Evolutionary conservation across 495 filamentous ascomycete genomes (phyloP), one percentile per base, ranked within the genome.

Genomic region (Aspergillus diversus): DNA sequence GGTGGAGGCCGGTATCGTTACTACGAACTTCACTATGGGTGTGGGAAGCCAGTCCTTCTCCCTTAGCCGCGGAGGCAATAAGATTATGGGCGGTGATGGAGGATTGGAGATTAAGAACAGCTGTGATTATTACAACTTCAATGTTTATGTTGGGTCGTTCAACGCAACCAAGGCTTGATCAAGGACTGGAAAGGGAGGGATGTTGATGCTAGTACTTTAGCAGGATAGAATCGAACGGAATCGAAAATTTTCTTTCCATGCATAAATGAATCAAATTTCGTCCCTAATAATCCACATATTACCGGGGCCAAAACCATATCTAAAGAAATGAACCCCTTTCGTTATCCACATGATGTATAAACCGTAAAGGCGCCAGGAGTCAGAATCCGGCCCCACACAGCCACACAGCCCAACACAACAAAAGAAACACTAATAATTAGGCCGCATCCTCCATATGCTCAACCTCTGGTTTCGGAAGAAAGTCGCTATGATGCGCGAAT

Each of bases 81-180:
- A 64, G 0, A 72, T 87, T n/a, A 64, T 87, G 4, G 78, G 75
- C 21, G 85, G 83, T 7, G 75, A 56, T 17, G 63, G 63, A 69
- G 12, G 81, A 78, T 50, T 66, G 80, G 53, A 80, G 76, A 69
- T 78, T 77, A 16, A 78, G 83, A 43, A 77, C 69, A 15, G 63
- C 67, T 80, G 84, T 62, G 74, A 84, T 60, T 76, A 83, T 67
- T 87, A 86, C 68, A 88, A 87, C 64, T 86, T 80, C 72, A 88
- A 88, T 61, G 81, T 83, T 16, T 88, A 82, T 61, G 80, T 71
- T 53, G 62, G 60, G 42, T 57, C 65, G 21, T 51, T 54, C 39
- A 43, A 43, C 39, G 39, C 39, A 2, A 43, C 39, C 7, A 43
- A 43, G 21, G 21, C 21, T 2, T 27, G 21, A 27, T 27, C 21